Evolutionary conservation across 257 asterid species (phyloP).

Genomic region (Echium plantagineum): DNA sequence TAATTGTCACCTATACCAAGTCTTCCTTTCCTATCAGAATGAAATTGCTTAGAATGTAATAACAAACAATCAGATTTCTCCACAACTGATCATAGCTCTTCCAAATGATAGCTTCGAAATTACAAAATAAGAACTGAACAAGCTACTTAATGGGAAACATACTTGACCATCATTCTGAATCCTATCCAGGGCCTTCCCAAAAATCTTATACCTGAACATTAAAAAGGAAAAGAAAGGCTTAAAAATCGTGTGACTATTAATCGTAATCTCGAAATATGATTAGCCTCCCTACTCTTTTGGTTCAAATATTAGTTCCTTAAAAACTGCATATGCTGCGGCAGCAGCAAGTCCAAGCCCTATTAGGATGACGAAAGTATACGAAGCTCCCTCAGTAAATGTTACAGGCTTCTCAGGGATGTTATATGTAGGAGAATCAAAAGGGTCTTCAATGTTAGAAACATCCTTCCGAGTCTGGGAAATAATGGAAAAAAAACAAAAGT

Average conservation of each 20-base stretch:
- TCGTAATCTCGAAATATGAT: neutral
- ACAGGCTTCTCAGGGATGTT: slow-evolving; percentile 93
- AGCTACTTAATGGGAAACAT: slow-evolving; percentile 14
- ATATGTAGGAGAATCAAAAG: slow-evolving; percentile 88
- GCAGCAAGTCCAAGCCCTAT: slow-evolving; percentile 88
- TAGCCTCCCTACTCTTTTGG: slow-evolving; percentile 74
- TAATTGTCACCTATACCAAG: too few species aligned
- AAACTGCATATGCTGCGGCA: slow-evolving; percentile 83
- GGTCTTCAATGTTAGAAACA: slow-evolving; percentile 61
- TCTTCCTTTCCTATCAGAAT: too few species aligned
- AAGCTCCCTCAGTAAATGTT: slow-evolving; percentile 91
- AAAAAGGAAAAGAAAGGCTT: slow-evolving; percentile 4
- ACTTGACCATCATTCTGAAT: slow-evolving; percentile 79
- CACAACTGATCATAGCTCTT: neutral
- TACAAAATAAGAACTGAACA: neutral
- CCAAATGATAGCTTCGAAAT: too few species aligned
- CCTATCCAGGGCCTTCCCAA: slow-evolving; percentile 73
- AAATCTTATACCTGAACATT: slow-evolving; percentile 59
- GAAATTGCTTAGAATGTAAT: neutral
- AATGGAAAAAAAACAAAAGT: slow-evolving; percentile 4
- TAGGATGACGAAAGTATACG: slow-evolving; percentile 66
- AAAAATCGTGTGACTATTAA: neutral
- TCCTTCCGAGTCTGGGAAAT: slow-evolving; percentile 46
- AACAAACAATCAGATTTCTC: neutral
- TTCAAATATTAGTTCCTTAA: slow-evolving; percentile 71